A percentile compares a stretch with the other conserved stretches of the same genome.
Evolutionary conservation across 2,329 filamentous ascomycete species (phyloP).

Genomic region (Diaporthe sp.): DNA sequence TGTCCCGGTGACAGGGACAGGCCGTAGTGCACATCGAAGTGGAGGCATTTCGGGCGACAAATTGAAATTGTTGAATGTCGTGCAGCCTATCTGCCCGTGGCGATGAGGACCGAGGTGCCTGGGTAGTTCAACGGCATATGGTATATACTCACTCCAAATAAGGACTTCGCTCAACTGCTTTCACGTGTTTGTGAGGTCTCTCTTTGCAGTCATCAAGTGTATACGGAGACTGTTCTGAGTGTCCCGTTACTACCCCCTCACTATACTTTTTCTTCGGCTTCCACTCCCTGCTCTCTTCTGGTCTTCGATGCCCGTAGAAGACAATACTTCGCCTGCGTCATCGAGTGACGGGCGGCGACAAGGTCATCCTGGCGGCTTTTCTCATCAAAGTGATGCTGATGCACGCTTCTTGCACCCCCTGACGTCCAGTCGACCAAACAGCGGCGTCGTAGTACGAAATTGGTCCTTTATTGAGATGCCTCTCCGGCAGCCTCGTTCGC

Average conservation of each 20-base stretch:
- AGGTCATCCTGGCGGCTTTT: neutral
- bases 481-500: neutral
- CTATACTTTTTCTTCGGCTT: too few species aligned
- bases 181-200: neutral
- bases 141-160: neutral
- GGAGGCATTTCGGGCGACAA: neutral
- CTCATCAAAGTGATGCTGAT: neutral
- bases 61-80: neutral
- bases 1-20: constrained; percentile 4
- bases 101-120: neutral
- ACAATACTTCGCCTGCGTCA: neutral
- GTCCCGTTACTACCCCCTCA: neutral
- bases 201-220: neutral
- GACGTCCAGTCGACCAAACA: neutral
- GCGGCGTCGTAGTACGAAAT: neutral
- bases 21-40: neutral
- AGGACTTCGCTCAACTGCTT: neutral
- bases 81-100: neutral
- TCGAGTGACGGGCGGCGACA: neutral
- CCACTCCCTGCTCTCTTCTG: neutral
- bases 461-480: neutral
- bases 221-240: neutral
- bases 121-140: neutral
- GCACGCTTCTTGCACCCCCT: neutral
- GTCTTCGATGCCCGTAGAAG: neutral